phyloP scores from a whole-genome alignment of 495 filamentous ascomycete species.

The Aspergillus carlsbadensis region DNA sequence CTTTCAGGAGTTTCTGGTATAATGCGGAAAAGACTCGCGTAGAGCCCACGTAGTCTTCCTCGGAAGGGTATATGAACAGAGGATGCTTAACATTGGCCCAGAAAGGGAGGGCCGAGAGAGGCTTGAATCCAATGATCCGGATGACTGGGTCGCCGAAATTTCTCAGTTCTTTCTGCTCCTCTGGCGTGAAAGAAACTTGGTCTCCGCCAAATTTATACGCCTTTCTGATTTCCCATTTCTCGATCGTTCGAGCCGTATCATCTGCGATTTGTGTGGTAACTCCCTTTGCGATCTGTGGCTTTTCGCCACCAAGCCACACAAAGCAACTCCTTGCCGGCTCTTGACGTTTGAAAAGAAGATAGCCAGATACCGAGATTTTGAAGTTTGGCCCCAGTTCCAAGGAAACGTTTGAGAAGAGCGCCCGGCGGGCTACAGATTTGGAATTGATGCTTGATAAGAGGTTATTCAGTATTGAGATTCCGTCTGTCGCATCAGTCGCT shows the following conservation, averaged over 20 bases:
- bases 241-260: constrained; percentile 69
- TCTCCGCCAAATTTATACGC: constrained; percentile 96
- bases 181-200: constrained; percentile 77
- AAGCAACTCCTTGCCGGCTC: constrained; percentile 75
- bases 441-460: constrained; percentile 90
- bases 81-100: constrained; percentile 87
- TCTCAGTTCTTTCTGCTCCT: constrained; percentile 74
- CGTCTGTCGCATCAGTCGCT: constrained; percentile 60
- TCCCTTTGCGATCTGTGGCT: constrained; percentile 72
- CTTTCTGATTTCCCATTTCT: constrained; percentile 81
- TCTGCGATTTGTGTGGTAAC: constrained; percentile 71
- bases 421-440: constrained; percentile 80
- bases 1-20: constrained; percentile 77
- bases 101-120: constrained; percentile 66
- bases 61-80: constrained; percentile 91
- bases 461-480: constrained; percentile 76
- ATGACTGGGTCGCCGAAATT: constrained; percentile 80
- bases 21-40: constrained; percentile 90
- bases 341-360: constrained; percentile 83
- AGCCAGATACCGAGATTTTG: constrained; percentile 88
- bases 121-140: constrained; percentile 93
- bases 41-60: constrained; percentile 84
- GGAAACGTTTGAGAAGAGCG: constrained; percentile 80
- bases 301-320: constrained; percentile 81
- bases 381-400: constrained; percentile 84